Evolutionary conservation across 495 filamentous ascomycete genomes (phyloP).

Genomic region (Aspergillus conjunctus): DNA sequence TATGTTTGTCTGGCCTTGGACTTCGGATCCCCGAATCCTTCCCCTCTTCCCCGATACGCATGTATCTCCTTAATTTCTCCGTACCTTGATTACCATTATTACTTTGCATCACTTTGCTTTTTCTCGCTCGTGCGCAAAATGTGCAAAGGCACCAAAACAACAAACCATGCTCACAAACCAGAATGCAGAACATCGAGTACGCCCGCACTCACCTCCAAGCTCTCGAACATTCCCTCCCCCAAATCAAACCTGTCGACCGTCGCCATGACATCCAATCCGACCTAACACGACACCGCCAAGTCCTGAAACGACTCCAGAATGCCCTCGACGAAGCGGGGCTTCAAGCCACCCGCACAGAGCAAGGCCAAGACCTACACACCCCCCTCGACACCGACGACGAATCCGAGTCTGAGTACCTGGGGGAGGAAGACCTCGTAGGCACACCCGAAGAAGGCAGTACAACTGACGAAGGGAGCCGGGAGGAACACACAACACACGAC

Average conservation of each 20-base stretch:
- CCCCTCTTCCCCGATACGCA: not conserved
- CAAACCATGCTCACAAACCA: too few species aligned
- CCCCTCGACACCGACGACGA: conserved; percentile 34
- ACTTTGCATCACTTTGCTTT: too few species aligned
- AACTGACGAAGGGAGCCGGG: conserved; percentile 3
- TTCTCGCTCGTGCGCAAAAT: too few species aligned
- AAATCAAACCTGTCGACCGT: conserved; percentile 63
- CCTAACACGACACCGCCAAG: conserved; percentile 63
- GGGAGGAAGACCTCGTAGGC: conserved; percentile 40
- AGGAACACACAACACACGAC: conserved; percentile 6
- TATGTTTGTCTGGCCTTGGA: conserved; percentile 38
- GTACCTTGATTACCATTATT: not conserved
- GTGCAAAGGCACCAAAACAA: too few species aligned
- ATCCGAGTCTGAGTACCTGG: conserved; percentile 36
- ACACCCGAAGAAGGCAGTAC: conserved; percentile 33
- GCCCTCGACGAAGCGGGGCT: conserved; percentile 52
- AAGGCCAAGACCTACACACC: conserved; percentile 21
- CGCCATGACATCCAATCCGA: conserved; percentile 69
- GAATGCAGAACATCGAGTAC: conserved; percentile 71
- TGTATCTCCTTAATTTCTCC: not conserved
- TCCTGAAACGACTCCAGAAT: conserved; percentile 64
- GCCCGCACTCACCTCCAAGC: conserved; percentile 73
- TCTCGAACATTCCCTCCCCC: conserved; percentile 71
- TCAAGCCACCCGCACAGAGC: conserved; percentile 20
- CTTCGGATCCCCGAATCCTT: not conserved